These are phyloP conservation scores for Eucalyptus victrix DNA, from an alignment of 345 rosid genomes.

Conservation along the genomic window DNA sequence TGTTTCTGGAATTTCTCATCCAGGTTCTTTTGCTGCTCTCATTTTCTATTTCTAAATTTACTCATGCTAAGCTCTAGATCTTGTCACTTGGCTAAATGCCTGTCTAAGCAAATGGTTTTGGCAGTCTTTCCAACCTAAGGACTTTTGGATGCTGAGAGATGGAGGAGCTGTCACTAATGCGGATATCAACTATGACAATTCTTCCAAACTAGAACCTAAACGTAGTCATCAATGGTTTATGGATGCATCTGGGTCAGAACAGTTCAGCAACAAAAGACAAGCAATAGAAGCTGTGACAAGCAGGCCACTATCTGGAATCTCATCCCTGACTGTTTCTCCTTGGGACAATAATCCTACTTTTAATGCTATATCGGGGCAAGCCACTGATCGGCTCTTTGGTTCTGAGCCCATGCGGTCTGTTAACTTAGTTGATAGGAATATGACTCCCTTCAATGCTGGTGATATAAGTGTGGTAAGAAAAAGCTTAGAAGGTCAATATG, in stretches of 20 bases:
- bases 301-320: conserved; percentile 13
- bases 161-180: conserved; percentile 20
- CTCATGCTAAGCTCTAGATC: background rate
- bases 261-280: conserved; percentile 43
- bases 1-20: background rate
- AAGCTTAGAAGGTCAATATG: conserved; percentile 22
- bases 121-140: conserved; percentile 34
- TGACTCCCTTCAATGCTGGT: conserved; percentile 15
- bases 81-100: background rate
- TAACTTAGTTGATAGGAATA: conserved; percentile 24
- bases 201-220: conserved; percentile 39
- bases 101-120: background rate
- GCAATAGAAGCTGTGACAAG: conserved; percentile 21
- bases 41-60: background rate
- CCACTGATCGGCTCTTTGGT: conserved; percentile 28
- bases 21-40: background rate
- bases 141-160: conserved; percentile 35
- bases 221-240: conserved; percentile 41
- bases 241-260: conserved; percentile 24
- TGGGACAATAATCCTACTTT: conserved; percentile 23
- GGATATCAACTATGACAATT: conserved; percentile 24
- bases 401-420: conserved; percentile 12
- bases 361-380: conserved; percentile 30
- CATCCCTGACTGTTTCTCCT: conserved; percentile 16
- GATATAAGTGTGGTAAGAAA: conserved; percentile 26